These are phyloP conservation scores for Claviceps capensis DNA, from an alignment of 2,329 filamentous ascomycete genomes.

Conservation along the genomic window DNA sequence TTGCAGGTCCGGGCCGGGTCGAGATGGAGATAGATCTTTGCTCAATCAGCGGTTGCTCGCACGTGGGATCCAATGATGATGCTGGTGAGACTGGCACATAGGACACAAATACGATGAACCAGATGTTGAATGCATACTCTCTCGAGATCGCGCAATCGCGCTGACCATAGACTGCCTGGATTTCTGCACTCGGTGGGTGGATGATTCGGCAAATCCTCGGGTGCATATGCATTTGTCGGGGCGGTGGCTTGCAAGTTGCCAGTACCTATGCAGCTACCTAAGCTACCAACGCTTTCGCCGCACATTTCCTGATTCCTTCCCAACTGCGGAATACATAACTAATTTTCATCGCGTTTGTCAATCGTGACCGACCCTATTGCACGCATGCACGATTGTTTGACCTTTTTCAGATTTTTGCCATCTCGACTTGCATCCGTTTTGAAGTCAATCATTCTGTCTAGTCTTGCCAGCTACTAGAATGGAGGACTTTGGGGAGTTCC, in stretches of 20 bases:
- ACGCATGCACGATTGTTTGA: too few species aligned
- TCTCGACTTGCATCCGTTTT: not conserved
- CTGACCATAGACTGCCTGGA: not conserved
- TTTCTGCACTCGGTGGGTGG: conserved; percentile 1
- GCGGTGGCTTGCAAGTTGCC: not conserved
- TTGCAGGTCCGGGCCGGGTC: not conserved
- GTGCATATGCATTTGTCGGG: not conserved
- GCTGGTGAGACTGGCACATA: not conserved
- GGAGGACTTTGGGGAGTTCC: conserved; percentile 49
- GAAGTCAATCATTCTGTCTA: not conserved
- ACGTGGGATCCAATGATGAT: not conserved
- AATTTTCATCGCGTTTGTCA: too few species aligned
- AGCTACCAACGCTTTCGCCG: too few species aligned
- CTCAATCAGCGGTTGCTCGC: not conserved
- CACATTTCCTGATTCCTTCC: too few species aligned
- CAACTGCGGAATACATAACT: too few species aligned
- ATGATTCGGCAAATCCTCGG: not conserved
- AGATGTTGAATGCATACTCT: not conserved
- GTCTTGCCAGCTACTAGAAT: conserved; percentile 22
- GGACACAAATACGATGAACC: not conserved
- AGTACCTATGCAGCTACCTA: not conserved
- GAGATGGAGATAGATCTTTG: not conserved
- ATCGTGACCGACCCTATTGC: too few species aligned
- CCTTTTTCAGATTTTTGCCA: too few species aligned
- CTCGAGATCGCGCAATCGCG: not conserved